These are phyloP conservation scores for Gracilaria caudata DNA, from an alignment of 23 red algal species.

Conservation along the genomic window DNA sequence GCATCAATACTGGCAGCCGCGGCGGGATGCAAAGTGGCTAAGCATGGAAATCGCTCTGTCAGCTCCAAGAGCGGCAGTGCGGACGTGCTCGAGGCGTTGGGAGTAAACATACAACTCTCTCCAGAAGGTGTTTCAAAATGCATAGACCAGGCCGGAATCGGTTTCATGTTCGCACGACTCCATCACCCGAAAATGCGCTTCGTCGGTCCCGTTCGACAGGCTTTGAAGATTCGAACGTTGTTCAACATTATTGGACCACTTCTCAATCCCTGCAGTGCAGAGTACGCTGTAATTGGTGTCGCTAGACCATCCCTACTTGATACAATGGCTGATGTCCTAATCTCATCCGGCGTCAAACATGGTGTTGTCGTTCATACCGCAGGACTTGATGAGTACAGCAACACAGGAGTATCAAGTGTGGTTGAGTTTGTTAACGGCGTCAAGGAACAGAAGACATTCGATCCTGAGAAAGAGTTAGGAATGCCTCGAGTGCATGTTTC, in stretches of 20 bases:
- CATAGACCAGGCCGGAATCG: constrained; percentile 83
- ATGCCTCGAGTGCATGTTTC: constrained; percentile 74
- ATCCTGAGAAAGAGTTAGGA: constrained; percentile 61
- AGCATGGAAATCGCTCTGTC: constrained; percentile 92
- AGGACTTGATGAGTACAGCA: constrained; percentile 93
- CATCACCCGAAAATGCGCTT: constrained; percentile 87
- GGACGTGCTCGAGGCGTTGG: constrained; percentile 77
- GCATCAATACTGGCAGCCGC: constrained; percentile 91
- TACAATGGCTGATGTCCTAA: constrained; percentile 82
- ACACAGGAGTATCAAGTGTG: constrained; percentile 74
- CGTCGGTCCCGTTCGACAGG: constrained; percentile 73
- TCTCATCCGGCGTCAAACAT: constrained; percentile 65
- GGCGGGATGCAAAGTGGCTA: constrained; percentile 87
- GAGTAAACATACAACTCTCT: constrained; percentile 58
- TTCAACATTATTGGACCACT: constrained; percentile 95
- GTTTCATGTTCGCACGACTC: constrained; percentile 90
- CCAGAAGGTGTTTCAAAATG: constrained; percentile 78
- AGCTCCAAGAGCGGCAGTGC: constrained; percentile 85
- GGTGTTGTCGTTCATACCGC: constrained; percentile 85
- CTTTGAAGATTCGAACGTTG: constrained; percentile 81
- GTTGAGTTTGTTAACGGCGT: constrained; percentile 73
- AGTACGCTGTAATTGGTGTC: constrained; percentile 87
- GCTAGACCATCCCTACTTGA: constrained; percentile 60
- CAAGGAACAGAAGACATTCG: constrained; percentile 48
- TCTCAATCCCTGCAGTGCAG: constrained; percentile 76